Evolutionary conservation across 805 yeast genomes (phyloP).

Genomic region (Pichia pseudocactophila): DNA sequence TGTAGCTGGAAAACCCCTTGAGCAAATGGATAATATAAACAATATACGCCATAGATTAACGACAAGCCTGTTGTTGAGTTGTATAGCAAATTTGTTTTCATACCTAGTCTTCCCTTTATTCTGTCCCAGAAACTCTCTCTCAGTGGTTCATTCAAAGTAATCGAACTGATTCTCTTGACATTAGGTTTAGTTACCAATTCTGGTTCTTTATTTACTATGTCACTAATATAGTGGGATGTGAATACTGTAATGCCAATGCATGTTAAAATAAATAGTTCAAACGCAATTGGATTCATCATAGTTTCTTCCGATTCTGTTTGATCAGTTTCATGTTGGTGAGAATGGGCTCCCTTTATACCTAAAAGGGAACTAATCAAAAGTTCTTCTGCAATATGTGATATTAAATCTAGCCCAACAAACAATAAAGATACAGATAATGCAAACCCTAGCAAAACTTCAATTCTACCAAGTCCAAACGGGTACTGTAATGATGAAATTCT

Average conservation of each 20-base stretch:
- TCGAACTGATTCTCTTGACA: conserved; percentile 21
- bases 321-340: conserved; percentile 22
- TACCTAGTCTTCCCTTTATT: conserved; percentile 7
- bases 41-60: conserved; percentile 23
- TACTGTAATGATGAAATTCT: conserved; percentile 66
- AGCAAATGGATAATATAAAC: conserved; percentile 24
- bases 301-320: conserved; percentile 6
- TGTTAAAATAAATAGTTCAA: conserved; percentile 22
- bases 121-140: conserved; percentile 7
- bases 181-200: conserved; percentile 8
- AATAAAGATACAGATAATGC: conserved; percentile 76
- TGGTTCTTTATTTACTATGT: conserved; percentile 4
- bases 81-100: conserved; percentile 16
- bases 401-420: conserved; percentile 84
- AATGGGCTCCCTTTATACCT: conserved; percentile 9
- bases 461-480: conserved; percentile 91
- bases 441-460: conserved; percentile 82
- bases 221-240: conserved; percentile 23
- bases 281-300: conserved; percentile 20
- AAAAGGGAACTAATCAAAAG: conserved; percentile 36
- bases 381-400: conserved; percentile 84
- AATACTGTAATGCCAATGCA: conserved; percentile 26
- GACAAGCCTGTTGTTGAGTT: conserved; percentile 41
- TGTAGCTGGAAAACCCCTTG: conserved; percentile 11
- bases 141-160: conserved; percentile 20